These are phyloP conservation scores for Kodamaea ohmeri DNA, from an alignment of 1,139 yeast genomes.

Conservation along the genomic window DNA sequence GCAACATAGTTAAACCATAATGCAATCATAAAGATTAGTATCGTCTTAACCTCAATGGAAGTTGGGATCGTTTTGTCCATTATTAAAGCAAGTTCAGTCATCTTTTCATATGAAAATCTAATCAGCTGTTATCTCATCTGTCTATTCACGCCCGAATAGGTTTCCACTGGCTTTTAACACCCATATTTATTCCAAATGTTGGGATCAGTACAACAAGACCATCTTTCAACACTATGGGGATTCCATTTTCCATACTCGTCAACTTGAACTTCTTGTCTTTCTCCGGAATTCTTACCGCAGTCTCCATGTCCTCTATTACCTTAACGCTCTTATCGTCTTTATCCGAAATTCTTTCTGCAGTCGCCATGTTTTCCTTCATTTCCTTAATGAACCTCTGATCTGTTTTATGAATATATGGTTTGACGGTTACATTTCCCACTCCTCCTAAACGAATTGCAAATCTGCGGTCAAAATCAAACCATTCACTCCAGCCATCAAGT, in stretches of 20 bases:
- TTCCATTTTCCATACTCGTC: constrained; percentile 1
- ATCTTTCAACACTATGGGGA: constrained; percentile 3
- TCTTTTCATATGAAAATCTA: too few relatives aligned
- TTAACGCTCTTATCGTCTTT: constrained; percentile 4
- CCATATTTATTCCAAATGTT: constrained; percentile 3
- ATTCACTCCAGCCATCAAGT: constrained; percentile 20
- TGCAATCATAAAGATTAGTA: too few relatives aligned
- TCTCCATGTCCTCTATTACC: not conserved
- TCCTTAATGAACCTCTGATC: constrained; percentile 6
- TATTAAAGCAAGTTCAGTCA: too few relatives aligned
- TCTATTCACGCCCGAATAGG: too few relatives aligned
- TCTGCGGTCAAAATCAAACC: constrained; percentile 27
- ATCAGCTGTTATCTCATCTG: too few relatives aligned
- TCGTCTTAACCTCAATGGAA: too few relatives aligned
- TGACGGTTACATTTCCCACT: constrained; percentile 12
- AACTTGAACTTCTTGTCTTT: constrained; percentile 10
- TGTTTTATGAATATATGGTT: constrained; percentile 22
- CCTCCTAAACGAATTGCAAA: constrained; percentile 30
- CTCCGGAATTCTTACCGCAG: too few relatives aligned
- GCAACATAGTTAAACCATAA: too few relatives aligned
- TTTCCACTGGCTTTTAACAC: constrained; percentile 5
- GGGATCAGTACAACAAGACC: constrained; percentile 7
- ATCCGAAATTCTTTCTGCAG: too few relatives aligned
- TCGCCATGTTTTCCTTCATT: not conserved
- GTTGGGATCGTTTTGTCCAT: too few relatives aligned